These are phyloP conservation scores for Trichoderma polysporum DNA, from an alignment of 2,329 filamentous ascomycete species.

Conservation along the genomic window DNA sequence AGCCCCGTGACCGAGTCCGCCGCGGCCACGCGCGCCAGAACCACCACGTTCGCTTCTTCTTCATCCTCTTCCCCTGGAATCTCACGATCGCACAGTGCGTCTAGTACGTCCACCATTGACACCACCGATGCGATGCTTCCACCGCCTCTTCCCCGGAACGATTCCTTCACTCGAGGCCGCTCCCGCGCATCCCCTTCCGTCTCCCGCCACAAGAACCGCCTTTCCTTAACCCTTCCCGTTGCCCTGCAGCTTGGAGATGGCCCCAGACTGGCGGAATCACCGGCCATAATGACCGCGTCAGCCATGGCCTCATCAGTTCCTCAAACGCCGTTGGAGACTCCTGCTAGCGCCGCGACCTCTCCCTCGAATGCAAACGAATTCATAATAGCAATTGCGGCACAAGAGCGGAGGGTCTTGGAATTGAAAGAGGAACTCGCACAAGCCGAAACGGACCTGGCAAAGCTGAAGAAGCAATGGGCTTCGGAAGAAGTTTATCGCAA, in stretches of 20 bases:
- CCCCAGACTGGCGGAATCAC: conserved; percentile 38
- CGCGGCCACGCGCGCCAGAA: conserved; percentile 26
- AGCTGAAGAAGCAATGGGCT: conserved; percentile 82
- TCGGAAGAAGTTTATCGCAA: conserved; percentile 75
- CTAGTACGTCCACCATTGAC: conserved; percentile 11
- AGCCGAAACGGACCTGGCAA: conserved; percentile 74
- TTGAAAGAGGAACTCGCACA: conserved; percentile 83
- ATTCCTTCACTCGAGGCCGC: conserved; percentile 41
- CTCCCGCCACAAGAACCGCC: conserved; percentile 55
- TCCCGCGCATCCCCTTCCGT: conserved; percentile 53
- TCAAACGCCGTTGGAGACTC: conserved; percentile 50
- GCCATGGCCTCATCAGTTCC: conserved; percentile 43
- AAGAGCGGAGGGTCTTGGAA: conserved; percentile 88
- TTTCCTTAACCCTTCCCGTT: conserved; percentile 63
- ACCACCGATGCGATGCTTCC: conserved; percentile 33
- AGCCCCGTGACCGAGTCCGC: conserved; percentile 29
- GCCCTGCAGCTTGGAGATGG: conserved; percentile 50
- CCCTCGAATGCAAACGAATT: conserved; percentile 64
- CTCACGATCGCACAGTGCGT: conserved; percentile 18
- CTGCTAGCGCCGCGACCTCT: conserved; percentile 36
- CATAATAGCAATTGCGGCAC: conserved; percentile 85
- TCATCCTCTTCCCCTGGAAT: conserved; percentile 26
- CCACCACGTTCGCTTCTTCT: conserved; percentile 27
- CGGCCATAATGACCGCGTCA: conserved; percentile 46
- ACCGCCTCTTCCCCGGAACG: conserved; percentile 31